Percentiles rank a stretch among this genome's conserved stretches.
These are phyloP conservation scores for Mariannaea elegans DNA, from an alignment of 2,329 filamentous ascomycete species.

Conservation along the genomic window DNA sequence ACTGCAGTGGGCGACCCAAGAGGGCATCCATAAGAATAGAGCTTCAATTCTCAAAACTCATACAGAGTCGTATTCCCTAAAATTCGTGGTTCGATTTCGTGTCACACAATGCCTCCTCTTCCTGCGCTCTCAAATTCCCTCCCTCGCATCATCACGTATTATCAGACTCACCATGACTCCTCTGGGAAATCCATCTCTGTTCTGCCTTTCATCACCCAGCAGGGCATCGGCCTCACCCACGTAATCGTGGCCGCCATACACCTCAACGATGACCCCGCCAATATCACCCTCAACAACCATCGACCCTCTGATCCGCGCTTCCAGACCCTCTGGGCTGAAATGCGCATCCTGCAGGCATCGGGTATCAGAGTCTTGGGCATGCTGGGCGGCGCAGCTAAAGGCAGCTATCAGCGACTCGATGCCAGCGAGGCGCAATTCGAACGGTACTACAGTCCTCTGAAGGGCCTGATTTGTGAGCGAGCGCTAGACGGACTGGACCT, in stretches of 20 bases:
- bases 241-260: constrained; percentile 89
- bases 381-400: constrained; percentile 85
- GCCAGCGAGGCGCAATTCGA: constrained; percentile 71
- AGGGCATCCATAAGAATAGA: no score
- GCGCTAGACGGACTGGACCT: constrained; percentile 77
- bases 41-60: no score
- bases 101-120: constrained; percentile 44
- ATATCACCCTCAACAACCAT: constrained; percentile 84
- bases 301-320: constrained; percentile 73
- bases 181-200: constrained; percentile 58
- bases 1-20: no score
- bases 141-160: constrained; percentile 61
- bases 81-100: neutral
- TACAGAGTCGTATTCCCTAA: no score
- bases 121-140: constrained; percentile 42
- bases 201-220: constrained; percentile 59
- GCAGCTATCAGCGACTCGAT: constrained; percentile 71
- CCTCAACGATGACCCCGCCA: constrained; percentile 72
- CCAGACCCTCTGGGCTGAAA: constrained; percentile 80
- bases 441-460: constrained; percentile 75
- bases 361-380: constrained; percentile 86
- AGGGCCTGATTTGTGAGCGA: constrained; percentile 68
- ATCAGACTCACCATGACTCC: constrained; percentile 63
- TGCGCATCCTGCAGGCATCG: constrained; percentile 72
- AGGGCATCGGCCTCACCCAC: constrained; percentile 71